Base-by-base conservation (phyloP, 148 eudicot species). In the Silene latifolia region DNA sequence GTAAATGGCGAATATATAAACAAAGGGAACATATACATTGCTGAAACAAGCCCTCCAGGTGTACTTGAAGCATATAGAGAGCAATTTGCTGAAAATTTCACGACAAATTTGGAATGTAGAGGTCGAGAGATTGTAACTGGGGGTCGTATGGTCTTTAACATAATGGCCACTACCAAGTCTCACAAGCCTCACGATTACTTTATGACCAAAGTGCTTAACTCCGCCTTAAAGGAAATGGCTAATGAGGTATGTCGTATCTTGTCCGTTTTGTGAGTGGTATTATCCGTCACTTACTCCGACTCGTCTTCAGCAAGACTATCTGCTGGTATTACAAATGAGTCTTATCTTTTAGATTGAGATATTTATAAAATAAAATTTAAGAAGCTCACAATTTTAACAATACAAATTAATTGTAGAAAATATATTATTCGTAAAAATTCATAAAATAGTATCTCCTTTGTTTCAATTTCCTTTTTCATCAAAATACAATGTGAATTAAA, bases 21-120 rank as follows among this genome's bases (percentile, higher is more conserved):
- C 53, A 77, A 70, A 23, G 74, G 69, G 32, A 77, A 77, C 25
- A 27, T 77, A 51, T 77, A 77, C 79, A 77, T 77, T 20, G 27
- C 47, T 24, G 62, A 71, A 7, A 77, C 80, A 72, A 77, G 76
- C 12, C 71, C 71, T 5, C 63, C 63, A 3, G 64, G 35, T 6
- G 75, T 77, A 0, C 8, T 51, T 5, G 24, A 24, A 46, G 80
- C 75, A 47, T 77, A 77, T 63, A 12, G 35, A 46, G 69, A 62
- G 4, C 80, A 77, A 35, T 77, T 61, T 7, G 20, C 61, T 5
- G 23, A 32, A 17, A 75, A 77, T 66, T 77, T 77, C 47, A 77
- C 64, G 0, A 11, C 29, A 1, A 63, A 71, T 54, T 23, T 77
- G 25, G 21, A 56, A 35, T 51, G 25, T 11, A 20, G 80, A 4